phyloP scores from a whole-genome alignment of 306 rosid species.

The Dryas alaskensis region DNA sequence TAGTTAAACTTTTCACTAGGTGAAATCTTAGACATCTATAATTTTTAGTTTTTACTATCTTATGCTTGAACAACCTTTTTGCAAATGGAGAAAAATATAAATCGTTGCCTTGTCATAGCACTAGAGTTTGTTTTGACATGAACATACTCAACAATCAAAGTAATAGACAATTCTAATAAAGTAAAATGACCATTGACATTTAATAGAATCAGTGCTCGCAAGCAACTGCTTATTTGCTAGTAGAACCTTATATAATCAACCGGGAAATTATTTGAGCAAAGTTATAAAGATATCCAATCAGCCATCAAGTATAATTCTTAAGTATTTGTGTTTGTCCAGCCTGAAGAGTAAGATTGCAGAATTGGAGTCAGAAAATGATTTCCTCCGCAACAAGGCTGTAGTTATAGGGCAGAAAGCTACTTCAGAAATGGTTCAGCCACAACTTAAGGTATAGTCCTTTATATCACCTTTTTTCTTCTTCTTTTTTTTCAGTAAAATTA shows the following conservation, averaged over 20 bases:
- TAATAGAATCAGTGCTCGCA: not conserved
- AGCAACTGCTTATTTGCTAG: not conserved
- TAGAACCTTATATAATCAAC: not conserved
- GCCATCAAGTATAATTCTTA: conserved; percentile 11
- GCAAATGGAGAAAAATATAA: not conserved
- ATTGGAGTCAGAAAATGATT: conserved; percentile 68
- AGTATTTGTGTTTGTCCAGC: conserved; percentile 32
- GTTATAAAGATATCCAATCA: not conserved
- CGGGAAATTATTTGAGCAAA: not conserved
- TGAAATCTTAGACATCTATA: not conserved
- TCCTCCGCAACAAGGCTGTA: conserved; percentile 47
- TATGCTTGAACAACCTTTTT: not conserved
- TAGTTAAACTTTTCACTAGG: not conserved
- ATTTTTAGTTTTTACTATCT: not conserved
- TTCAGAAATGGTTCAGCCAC: conserved; percentile 30
- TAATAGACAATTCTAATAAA: no score
- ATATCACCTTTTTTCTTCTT: conserved; percentile 3
- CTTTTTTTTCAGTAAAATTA: not conserved
- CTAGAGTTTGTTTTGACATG: no score
- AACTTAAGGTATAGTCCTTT: conserved; percentile 45
- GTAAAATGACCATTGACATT: not conserved
- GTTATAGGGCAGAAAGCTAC: conserved; percentile 40
- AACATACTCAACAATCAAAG: no score
- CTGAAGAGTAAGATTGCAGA: conserved; percentile 57
- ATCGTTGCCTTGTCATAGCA: no score